Evolutionary conservation across 2,329 filamentous ascomycete genomes (phyloP).

Genomic region (Tetracladium maxilliforme): DNA sequence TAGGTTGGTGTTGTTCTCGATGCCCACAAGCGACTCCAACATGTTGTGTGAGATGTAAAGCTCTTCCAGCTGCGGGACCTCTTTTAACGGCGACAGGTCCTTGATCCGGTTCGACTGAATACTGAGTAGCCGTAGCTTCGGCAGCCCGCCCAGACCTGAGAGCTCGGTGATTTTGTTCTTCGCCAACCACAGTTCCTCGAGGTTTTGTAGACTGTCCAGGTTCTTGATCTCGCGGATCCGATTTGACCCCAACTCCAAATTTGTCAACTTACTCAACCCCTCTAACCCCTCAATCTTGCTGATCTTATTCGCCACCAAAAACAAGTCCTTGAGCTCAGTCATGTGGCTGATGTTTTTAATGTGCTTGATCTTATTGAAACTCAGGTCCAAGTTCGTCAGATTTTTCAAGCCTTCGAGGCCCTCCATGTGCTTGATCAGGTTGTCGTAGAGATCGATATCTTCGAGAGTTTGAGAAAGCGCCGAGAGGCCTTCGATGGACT

Average conservation of each 20-base stretch:
- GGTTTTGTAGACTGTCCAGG: conserved; percentile 56
- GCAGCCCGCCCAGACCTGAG: conserved; percentile 57
- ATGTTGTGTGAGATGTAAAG: conserved; percentile 93
- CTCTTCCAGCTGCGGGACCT: conserved; percentile 68
- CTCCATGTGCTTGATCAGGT: conserved; percentile 75
- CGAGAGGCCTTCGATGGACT: conserved; percentile 61
- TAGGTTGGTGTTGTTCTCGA: conserved; percentile 53
- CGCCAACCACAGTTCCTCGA: conserved; percentile 88
- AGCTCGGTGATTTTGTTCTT: conserved; percentile 94
- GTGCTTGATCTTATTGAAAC: conserved; percentile 99
- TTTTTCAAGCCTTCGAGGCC: conserved; percentile 66
- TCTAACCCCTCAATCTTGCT: conserved; percentile 73
- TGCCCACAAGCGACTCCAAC: conserved; percentile 61
- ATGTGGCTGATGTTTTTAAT: conserved; percentile 80
- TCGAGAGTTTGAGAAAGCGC: conserved; percentile 49
- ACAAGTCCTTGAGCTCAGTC: conserved; percentile 66
- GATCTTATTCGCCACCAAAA: conserved; percentile 92
- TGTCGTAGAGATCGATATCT: conserved; percentile 94
- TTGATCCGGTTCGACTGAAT: conserved; percentile 92
- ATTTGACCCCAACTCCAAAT: conserved; percentile 86
- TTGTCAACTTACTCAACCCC: conserved; percentile 57
- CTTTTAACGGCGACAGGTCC: conserved; percentile 59
- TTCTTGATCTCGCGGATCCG: conserved; percentile 80
- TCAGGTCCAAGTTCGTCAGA: conserved; percentile 72
- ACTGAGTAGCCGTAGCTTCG: conserved; percentile 73